Conservation (phyloP, 306 rosid species). For the Herpetospermum pedunculosum region DNA sequence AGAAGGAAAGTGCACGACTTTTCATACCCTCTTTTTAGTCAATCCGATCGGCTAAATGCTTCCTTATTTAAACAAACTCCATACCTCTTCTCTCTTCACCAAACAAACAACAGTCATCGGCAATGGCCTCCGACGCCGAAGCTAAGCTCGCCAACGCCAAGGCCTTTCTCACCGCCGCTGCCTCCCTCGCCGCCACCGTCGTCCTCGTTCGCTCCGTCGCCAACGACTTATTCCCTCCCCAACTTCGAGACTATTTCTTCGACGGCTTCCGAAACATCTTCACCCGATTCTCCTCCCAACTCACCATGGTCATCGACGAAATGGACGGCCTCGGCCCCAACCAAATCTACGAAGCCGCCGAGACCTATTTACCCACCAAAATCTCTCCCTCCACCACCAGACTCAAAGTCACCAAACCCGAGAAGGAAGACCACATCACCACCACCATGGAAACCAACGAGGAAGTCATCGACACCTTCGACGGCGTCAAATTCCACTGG, state of each 20-base stretch:
- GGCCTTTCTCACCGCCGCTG: conserved; percentile 35
- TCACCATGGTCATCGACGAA: conserved; percentile 55
- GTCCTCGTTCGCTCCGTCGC: conserved; percentile 40
- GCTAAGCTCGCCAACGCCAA: conserved; percentile 40
- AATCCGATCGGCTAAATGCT: too few relatives aligned
- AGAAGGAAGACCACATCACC: conserved; percentile 20
- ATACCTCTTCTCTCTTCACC: too few relatives aligned
- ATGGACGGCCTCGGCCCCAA: conserved; percentile 49
- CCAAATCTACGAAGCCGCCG: conserved; percentile 53
- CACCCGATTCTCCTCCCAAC: conserved; percentile 32
- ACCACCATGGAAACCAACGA: conserved; percentile 38
- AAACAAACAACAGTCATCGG: too few relatives aligned
- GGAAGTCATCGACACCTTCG: conserved; percentile 26
- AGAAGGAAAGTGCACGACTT: too few relatives aligned
- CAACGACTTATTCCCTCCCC: conserved; percentile 39
- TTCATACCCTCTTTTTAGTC: too few relatives aligned
- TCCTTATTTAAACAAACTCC: too few relatives aligned
- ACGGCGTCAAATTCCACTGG: conserved; percentile 46
- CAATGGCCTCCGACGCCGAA: conserved; percentile 17
- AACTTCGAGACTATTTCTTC: conserved; percentile 21
- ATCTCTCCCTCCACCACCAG: conserved; percentile 35
- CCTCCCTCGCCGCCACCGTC: conserved; percentile 47
- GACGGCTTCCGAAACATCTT: conserved; percentile 12
- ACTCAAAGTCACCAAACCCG: conserved; percentile 35
- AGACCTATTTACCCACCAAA: conserved; percentile 36